These are phyloP conservation scores for Aspergillus wentii DNA, from an alignment of 495 filamentous ascomycete genomes.

Conservation along the genomic window DNA sequence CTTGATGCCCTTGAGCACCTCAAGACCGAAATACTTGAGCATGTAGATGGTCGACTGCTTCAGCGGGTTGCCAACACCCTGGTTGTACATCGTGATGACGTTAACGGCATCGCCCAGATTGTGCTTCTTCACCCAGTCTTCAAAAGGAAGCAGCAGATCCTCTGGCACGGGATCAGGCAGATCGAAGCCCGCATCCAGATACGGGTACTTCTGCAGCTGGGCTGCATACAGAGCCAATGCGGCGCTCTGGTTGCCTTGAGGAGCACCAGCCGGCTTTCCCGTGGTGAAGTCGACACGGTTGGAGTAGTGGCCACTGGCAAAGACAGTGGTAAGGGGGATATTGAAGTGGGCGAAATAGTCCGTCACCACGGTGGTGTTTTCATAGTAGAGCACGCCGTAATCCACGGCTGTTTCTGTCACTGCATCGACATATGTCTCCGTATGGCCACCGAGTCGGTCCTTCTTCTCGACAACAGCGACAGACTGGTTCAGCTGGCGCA, in stretches of 20 bases:
- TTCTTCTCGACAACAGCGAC: conserved; percentile 40
- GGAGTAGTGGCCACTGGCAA: background rate
- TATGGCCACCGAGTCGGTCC: conserved; percentile 35
- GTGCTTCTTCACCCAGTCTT: conserved; percentile 41
- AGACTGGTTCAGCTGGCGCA: conserved; percentile 32
- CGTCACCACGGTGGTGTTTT: conserved; percentile 24
- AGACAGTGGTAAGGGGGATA: conserved; percentile 12
- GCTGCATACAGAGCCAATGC: conserved; percentile 13
- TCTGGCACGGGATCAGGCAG: conserved; percentile 44
- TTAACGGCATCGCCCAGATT: conserved; percentile 16
- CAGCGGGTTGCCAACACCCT: conserved; percentile 31
- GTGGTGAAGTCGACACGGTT: background rate
- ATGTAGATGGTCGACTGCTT: conserved; percentile 12
- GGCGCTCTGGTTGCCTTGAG: background rate
- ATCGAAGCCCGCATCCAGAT: conserved; percentile 32
- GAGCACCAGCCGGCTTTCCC: background rate
- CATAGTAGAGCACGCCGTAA: conserved; percentile 33
- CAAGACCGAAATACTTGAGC: conserved; percentile 7
- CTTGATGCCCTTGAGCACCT: conserved; percentile 3
- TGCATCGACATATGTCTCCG: conserved; percentile 38
- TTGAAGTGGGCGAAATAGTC: conserved; percentile 28
- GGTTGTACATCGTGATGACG: conserved; percentile 15
- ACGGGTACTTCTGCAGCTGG: conserved; percentile 32
- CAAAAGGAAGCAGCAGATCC: conserved; percentile 43
- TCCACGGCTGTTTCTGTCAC: conserved; percentile 30